Base-by-base conservation (phyloP, 257 asterid genomes). In the Penstemon davidsonii region DNA sequence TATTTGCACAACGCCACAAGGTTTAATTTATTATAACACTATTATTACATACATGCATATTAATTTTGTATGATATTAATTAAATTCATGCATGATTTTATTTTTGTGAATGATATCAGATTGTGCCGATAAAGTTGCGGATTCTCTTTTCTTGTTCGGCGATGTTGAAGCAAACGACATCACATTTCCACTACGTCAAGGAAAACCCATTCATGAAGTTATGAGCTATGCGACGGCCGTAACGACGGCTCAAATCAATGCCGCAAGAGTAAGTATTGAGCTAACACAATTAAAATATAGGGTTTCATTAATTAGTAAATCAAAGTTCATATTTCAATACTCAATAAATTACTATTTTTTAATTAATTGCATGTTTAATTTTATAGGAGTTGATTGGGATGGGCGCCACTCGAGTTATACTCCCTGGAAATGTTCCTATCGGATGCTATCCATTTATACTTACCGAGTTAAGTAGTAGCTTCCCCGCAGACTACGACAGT, bases 131-230 rank as follows among this genome's bases (percentile, higher is more conserved):
- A 69, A 52, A 59, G 36, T 70, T 13, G 44, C 18, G 5, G 62
- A 61, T 0, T 67, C 85, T 3, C 63, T 72, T n/a, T 5, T 77
- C 4, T 50, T 73, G 19, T 37, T 83, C 6, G 80, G 77, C 0
- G 55, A 36, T 25, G n/a, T 61, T 1, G 82, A 83, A 47, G 72
- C 73, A 15, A 74, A 80, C 11, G 86, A 83, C 56, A 8, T 72
- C n/a, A 57, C 50, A 7, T 49, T 59, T n/a, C 58, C 79, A 6
- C 56, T 78, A 3, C 4, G 47, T 3, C 71, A 68, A 5, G 76
- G 79, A 3, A 75, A 41, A 37, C 73, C 86, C 54, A 46, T 56
- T 6, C 37, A 64, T 7, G 67, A 80, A 76, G 75, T 58, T 0
- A n/a, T 7, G 53, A 50, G 40, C 6, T 78, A 61, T 12, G 46